Evolutionary conservation across 2,329 filamentous ascomycete genomes (phyloP).

Genomic region (Cladophialophora immunda): DNA sequence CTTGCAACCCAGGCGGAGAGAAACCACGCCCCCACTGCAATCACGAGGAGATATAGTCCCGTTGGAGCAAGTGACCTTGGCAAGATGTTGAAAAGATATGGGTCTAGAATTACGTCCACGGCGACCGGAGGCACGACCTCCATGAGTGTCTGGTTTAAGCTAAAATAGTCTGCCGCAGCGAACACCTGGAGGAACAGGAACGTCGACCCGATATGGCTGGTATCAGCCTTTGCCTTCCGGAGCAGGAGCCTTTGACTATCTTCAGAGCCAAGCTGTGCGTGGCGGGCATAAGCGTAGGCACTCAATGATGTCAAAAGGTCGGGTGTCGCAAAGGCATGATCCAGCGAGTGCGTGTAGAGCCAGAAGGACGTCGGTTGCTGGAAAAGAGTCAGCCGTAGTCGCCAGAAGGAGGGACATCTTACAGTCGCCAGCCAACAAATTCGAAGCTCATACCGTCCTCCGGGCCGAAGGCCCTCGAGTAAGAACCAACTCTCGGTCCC

Average conservation of each 20-base stretch:
- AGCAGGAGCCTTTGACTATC: constrained; percentile 33
- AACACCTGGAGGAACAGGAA: constrained; percentile 76
- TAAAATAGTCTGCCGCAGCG: constrained; percentile 86
- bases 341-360: constrained; percentile 70
- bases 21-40: constrained; percentile 65
- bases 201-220: constrained; percentile 43
- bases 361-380: constrained; percentile 88
- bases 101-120: constrained; percentile 85
- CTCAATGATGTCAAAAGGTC: constrained; percentile 72
- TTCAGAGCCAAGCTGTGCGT: constrained; percentile 43
- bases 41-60: constrained; percentile 69
- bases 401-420: constrained; percentile 48
- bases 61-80: constrained; percentile 80
- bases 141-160: constrained; percentile 79
- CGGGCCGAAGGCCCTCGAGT: constrained; percentile 72
- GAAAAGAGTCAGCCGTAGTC: constrained; percentile 15
- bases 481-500: constrained; percentile 81
- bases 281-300: constrained; percentile 65
- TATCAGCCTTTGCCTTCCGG: constrained; percentile 14
- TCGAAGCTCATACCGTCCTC: constrained; percentile 86
- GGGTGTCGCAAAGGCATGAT: constrained; percentile 68
- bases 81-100: constrained; percentile 80
- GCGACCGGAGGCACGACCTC: constrained; percentile 73
- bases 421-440: constrained; percentile 95
- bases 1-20: constrained; percentile 56